A percentile compares a stretch with the other conserved stretches of the same genome.
Evolutionary conservation across 1,139 yeast genomes (phyloP).

Genomic region (Protomyces lactucae-debilis): DNA sequence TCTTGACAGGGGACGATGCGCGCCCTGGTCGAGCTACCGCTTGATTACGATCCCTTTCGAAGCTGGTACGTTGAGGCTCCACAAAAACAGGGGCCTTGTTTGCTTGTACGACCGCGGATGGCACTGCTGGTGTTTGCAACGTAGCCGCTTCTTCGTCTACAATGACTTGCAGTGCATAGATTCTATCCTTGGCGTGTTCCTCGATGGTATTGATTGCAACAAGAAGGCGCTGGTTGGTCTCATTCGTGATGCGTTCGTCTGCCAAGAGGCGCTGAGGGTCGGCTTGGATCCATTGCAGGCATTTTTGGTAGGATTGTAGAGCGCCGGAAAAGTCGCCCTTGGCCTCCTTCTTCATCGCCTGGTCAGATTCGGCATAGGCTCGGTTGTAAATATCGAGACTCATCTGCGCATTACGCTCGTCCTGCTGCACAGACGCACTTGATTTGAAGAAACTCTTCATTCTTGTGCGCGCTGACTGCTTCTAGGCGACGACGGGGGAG

Average conservation of each 20-base stretch:
- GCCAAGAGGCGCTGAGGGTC: constrained; percentile 24
- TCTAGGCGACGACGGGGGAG: not conserved
- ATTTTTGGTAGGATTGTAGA: constrained; percentile 15
- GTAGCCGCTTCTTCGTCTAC: constrained; percentile 12
- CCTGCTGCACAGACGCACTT: constrained; percentile 8
- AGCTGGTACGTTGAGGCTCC: constrained; percentile 12
- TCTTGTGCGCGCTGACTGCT: not conserved
- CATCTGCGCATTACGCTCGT: constrained; percentile 22
- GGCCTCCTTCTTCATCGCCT: constrained; percentile 25
- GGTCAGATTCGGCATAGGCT: constrained; percentile 23
- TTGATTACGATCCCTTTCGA: constrained; percentile 4
- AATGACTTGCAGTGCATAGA: constrained; percentile 18
- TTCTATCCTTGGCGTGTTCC: constrained; percentile 23
- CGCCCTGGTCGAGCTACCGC: constrained; percentile 2
- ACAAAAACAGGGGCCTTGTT: constrained; percentile 11
- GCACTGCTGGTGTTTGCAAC: not conserved
- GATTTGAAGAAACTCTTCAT: constrained; percentile 20
- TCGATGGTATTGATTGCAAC: constrained; percentile 18
- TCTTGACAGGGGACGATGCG: constrained; percentile 13
- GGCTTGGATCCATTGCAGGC: constrained; percentile 24
- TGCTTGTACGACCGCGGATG: not conserved
- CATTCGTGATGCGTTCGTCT: constrained; percentile 16
- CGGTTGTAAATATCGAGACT: constrained; percentile 23
- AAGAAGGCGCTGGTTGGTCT: constrained; percentile 6
- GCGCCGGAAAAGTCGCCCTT: constrained; percentile 23